phyloP scores from a whole-genome alignment of 306 rosid species.

The Lathyrus oleraceus region DNA sequence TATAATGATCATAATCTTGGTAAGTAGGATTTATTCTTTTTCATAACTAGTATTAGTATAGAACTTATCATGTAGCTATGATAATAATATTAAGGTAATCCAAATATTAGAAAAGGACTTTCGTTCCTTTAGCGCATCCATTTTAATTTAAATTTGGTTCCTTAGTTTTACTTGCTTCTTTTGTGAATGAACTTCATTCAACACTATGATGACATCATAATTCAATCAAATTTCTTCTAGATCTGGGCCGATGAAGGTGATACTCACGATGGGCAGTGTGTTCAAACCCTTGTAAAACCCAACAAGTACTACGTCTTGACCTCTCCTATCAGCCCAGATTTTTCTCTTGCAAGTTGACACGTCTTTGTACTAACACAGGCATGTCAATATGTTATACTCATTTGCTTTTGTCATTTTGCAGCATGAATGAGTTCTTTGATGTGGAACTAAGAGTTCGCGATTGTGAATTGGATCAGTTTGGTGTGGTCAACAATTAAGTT shows the following conservation, averaged over 20 bases:
- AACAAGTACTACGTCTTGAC: slow-evolving; percentile 55
- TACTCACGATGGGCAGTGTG: slow-evolving; percentile 81
- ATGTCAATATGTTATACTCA: too few species aligned
- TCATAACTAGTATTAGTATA: neutral
- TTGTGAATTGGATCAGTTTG: too few species aligned
- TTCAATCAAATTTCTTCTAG: slow-evolving; percentile 49
- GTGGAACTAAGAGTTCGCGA: too few species aligned
- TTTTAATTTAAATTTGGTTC: too few species aligned
- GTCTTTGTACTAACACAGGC: too few species aligned
- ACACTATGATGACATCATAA: slow-evolving; percentile 11
- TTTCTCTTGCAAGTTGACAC: slow-evolving; percentile 3
- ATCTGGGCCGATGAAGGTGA: slow-evolving; percentile 93
- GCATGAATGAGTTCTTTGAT: too few species aligned
- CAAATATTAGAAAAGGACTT: too few species aligned
- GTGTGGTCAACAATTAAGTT: too few species aligned
- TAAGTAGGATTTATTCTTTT: slow-evolving; percentile 26
- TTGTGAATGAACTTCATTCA: slow-evolving; percentile 6
- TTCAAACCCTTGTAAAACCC: slow-evolving; percentile 78
- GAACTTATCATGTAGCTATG: neutral
- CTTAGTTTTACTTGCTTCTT: slow-evolving; percentile 4
- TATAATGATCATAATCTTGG: slow-evolving; percentile 37
- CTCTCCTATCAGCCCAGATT: neutral
- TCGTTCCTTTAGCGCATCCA: too few species aligned
- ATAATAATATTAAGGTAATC: too few species aligned
- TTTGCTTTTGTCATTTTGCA: too few species aligned